phyloP scores from a whole-genome alignment of 148 eudicot species.

The Gaultheria prostrata region DNA sequence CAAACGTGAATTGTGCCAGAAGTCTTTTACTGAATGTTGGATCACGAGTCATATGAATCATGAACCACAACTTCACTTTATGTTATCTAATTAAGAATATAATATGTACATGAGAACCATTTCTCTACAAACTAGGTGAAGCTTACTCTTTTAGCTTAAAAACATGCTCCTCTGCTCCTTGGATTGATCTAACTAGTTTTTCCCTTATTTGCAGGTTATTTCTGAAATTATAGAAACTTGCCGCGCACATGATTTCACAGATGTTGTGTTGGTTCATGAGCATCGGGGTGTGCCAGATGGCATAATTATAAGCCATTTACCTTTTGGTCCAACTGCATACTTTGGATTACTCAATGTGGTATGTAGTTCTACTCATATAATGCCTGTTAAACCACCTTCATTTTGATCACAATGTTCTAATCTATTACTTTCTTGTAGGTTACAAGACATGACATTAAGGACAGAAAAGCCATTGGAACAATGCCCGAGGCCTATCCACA shows the following conservation, averaged over 20 bases:
- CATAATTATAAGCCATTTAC: slow-evolving; percentile 77
- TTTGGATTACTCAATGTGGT: slow-evolving; percentile 93
- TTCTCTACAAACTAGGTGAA: not conserved
- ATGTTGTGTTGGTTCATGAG: slow-evolving; percentile 88
- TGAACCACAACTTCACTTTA: not conserved
- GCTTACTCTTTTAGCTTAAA: not conserved
- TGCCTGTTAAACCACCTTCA: not conserved
- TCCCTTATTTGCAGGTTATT: slow-evolving; percentile 47
- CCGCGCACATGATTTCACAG: slow-evolving; percentile 81
- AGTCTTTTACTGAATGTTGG: not conserved
- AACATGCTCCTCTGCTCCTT: not conserved
- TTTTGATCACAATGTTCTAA: slow-evolving; percentile 15
- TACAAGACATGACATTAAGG: slow-evolving; percentile 95
- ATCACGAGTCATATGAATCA: not conserved
- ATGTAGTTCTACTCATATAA: slow-evolving; percentile 26
- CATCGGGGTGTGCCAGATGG: slow-evolving; percentile 99
- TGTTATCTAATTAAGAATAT: not conserved
- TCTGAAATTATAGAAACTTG: slow-evolving; percentile 87
- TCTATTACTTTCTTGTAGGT: slow-evolving; percentile 47
- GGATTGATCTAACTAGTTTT: not conserved
- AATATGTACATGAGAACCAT: not conserved
- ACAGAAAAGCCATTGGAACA: slow-evolving; percentile 87
- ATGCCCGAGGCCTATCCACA: slow-evolving; percentile 96
- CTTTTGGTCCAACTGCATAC: slow-evolving; percentile 97
- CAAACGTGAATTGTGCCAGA: not conserved